Evolutionary conservation across 2,329 filamentous ascomycete genomes (phyloP), one percentile per base, ranked within the genome.

Genomic region (Stachybotrys chlorohalonatus): DNA sequence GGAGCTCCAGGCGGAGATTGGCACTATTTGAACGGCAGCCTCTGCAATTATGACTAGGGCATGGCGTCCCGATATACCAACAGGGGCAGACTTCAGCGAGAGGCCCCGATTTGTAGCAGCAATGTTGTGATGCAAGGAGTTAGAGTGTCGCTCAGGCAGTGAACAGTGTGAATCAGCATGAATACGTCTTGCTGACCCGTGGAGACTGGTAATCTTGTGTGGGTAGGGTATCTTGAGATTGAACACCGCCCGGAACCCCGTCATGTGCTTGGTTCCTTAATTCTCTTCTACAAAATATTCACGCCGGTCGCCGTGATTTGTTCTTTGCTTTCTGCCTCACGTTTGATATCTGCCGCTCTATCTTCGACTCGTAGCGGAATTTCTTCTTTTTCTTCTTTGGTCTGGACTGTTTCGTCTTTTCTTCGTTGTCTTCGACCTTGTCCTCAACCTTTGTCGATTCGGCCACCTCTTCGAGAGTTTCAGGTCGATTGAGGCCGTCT

Each of bases 331-430:
- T 89, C 63, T 82, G 80, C 70, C 89, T 95, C 65, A 81, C 83
- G 60, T 81, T 74, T 51, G 84, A 82, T 63, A 92, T 73, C 69
- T 90, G 88, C 65, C 94, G 82, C 63, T 96, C 93, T 36, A 84
- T 74, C 74, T 95, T 96, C 58, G 81, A 88, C 74, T 97, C 90
- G 70, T 99, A 99, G 59, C 90, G 83, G 68, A 97, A 97, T 72
- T 92, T 90, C 72, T 87, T 86, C 77, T 92, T 95, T 74, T 88
- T 92, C 75, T 87, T 90, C 73, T 90, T 92, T 24, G 76, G 76
- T 63, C 77, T 63, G 53, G 74, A 72, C 54, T 53, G 57, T 58
- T 53, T 72, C 59, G 66, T n/a, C 31, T 31, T 11, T 8, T n/a
- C 64, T 11, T 66, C 67, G 13, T 66, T 65, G 30, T 63, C 64